Conservation (phyloP, 2,329 filamentous ascomycete genomes). For the Massarina eburnea region DNA sequence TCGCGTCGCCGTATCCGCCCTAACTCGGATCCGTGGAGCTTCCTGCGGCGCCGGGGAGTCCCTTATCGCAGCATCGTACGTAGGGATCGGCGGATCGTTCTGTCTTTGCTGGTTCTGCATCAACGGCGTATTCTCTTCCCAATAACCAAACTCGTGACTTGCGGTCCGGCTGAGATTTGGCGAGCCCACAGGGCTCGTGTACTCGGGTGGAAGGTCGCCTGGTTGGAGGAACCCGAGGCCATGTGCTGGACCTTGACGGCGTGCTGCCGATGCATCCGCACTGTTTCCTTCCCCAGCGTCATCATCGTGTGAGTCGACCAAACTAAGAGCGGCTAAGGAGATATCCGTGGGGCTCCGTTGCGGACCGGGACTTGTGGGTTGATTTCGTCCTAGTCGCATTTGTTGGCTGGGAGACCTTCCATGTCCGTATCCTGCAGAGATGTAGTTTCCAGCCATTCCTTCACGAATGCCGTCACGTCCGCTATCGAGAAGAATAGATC, state of each 20-base stretch:
- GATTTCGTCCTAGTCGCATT: conserved; percentile 66
- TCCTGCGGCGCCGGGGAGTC: conserved; percentile 49
- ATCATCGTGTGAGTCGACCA: conserved; percentile 61
- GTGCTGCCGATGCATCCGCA: conserved; percentile 25
- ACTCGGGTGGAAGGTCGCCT: conserved; percentile 52
- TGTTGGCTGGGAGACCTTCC: conserved; percentile 76
- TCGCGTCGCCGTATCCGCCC: conserved; percentile 21
- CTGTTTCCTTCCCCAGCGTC: conserved; percentile 75
- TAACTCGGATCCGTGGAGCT: conserved; percentile 18
- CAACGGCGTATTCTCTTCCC: conserved; percentile 57
- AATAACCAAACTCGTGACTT: conserved; percentile 37
- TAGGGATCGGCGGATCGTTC: conserved; percentile 70
- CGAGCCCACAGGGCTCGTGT: conserved; percentile 48
- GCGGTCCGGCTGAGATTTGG: conserved; percentile 58
- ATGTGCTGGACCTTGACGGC: conserved; percentile 23
- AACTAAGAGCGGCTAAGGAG: conserved; percentile 82
- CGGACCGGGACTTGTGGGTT: conserved; percentile 83
- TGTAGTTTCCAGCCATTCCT: conserved; percentile 53
- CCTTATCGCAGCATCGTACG: conserved; percentile 80
- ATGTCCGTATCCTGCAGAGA: conserved; percentile 58
- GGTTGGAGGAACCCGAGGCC: conserved; percentile 39
- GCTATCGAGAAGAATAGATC: conserved; percentile 89
- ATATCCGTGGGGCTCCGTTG: conserved; percentile 93
- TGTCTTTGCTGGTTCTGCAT: conserved; percentile 26
- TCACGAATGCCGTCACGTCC: conserved; percentile 61